phyloP scores from a whole-genome alignment of 2,329 filamentous ascomycete genomes.

The Colletotrichum cordylinicola region DNA sequence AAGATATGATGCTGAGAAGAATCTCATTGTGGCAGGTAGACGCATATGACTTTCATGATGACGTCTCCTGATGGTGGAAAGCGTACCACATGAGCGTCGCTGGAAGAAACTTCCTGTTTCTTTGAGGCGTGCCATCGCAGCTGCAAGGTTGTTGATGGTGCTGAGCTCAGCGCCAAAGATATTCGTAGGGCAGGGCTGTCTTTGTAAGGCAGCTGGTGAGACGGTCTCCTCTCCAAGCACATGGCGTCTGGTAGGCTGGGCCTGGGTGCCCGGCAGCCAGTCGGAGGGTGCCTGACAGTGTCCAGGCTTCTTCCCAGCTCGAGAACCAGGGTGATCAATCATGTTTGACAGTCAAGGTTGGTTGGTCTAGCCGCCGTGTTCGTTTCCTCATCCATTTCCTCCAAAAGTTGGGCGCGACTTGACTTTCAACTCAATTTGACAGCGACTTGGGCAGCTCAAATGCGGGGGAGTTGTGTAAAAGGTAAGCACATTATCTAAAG shows the following conservation, averaged over 20 bases:
- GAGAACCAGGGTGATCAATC: neutral
- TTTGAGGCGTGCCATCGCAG: neutral
- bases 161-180: neutral
- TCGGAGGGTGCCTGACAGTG: neutral
- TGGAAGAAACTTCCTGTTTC: neutral
- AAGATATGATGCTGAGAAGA: neutral
- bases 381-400: slow-evolving; percentile 1
- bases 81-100: neutral
- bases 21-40: neutral
- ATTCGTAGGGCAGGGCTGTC: neutral
- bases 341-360: neutral
- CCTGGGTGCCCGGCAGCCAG: neutral
- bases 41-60: neutral
- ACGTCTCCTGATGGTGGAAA: neutral
- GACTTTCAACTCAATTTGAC: neutral
- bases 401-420: neutral
- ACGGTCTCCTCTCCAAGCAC: neutral
- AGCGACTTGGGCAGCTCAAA: neutral
- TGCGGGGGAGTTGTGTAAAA: neutral
- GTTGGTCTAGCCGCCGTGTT: neutral
- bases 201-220: neutral
- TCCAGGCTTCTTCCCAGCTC: slow-evolving; percentile 10
- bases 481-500: too few relatives aligned
- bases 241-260: neutral
- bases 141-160: neutral